Base-by-base conservation (phyloP, 2,329 filamentous ascomycete genomes). In the Nigrospora osmanthi region DNA sequence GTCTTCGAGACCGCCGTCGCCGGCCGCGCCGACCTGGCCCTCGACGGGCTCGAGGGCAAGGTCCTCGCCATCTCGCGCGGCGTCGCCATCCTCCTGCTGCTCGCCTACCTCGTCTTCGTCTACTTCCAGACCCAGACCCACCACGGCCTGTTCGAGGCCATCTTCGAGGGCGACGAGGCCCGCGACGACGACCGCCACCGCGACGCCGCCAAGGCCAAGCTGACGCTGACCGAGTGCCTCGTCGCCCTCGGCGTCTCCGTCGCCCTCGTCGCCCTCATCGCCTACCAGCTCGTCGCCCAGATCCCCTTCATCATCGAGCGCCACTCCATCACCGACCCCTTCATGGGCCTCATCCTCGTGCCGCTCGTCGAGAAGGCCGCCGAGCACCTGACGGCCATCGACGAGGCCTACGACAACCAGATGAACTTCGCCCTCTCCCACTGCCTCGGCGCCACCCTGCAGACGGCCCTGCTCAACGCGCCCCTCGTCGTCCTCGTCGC, bases 341-440 rank as follows among this genome's bases (percentile, higher is more conserved):
- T 76, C 49, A 75, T 79, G 65, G 75, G 87, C 55, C 70, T 94
- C 34, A 91, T 93, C 52, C 73, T 94, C 1, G 77, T 93, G 6
- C 83, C 87, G 4, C 73, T 94, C 0, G 87, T 93, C 6, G 89
- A 94, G 59, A 94, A 95, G 64, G 83, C 85, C 3, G 87, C 88
- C 12, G 88, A 94, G 63, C 88, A 94, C 64, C 69, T 94, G 39
- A 90, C 86, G 2, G 86, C 87, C 36, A 73, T 94, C 47, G 87
- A 93, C 54, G 88, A 94, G 71, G 88, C 88, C 19, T 91, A 81
- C 73, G 85, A 88, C 55, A 80, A 87, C 59, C 81, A 85, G 60
- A 89, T 90, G 74, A 93, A 93, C 68, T 83, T 90, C 63, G 87
- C 88, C 0, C 74, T 93, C 23, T 85, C 87, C 38, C 89, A 95